phyloP scores from a whole-genome alignment of 306 rosid species.

The Sicyos baderoa region DNA sequence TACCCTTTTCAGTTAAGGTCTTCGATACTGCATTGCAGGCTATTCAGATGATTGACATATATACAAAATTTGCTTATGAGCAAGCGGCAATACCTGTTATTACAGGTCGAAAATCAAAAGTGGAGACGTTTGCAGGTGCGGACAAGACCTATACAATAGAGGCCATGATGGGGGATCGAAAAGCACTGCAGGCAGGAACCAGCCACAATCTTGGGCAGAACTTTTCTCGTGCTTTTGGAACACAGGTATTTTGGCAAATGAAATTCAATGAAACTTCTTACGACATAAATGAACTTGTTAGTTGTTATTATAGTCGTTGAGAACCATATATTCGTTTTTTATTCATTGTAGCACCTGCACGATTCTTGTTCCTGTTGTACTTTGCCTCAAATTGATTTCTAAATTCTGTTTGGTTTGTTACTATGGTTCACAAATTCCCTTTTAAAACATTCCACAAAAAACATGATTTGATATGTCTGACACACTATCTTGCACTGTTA shows the following conservation, averaged over 20 bases:
- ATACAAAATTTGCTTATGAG: slow-evolving; percentile 83
- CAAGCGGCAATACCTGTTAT: slow-evolving; percentile 92
- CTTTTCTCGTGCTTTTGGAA: slow-evolving; percentile 84
- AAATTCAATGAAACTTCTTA: neutral
- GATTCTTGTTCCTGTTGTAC: neutral
- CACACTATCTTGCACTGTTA: neutral
- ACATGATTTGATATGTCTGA: neutral
- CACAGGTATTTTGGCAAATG: slow-evolving; percentile 47
- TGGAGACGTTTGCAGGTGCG: slow-evolving; percentile 98
- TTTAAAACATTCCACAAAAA: neutral
- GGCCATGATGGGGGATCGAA: slow-evolving; percentile 98
- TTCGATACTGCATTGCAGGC: slow-evolving; percentile 60
- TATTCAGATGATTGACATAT: slow-evolving; percentile 83
- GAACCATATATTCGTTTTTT: neutral
- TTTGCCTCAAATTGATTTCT: neutral
- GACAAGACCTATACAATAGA: slow-evolving; percentile 83
- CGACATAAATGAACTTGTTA: neutral
- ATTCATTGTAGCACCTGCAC: neutral
- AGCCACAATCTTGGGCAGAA: slow-evolving; percentile 99
- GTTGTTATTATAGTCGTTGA: neutral
- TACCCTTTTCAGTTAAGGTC: slow-evolving; percentile 18
- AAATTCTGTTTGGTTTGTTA: neutral
- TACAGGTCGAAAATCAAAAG: slow-evolving; percentile 86
- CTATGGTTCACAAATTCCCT: neutral
- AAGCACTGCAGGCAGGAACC: slow-evolving; percentile 96